phyloP scores from a whole-genome alignment of 1,284 basidiomycete species.

The Porogramme epimiltina region DNA sequence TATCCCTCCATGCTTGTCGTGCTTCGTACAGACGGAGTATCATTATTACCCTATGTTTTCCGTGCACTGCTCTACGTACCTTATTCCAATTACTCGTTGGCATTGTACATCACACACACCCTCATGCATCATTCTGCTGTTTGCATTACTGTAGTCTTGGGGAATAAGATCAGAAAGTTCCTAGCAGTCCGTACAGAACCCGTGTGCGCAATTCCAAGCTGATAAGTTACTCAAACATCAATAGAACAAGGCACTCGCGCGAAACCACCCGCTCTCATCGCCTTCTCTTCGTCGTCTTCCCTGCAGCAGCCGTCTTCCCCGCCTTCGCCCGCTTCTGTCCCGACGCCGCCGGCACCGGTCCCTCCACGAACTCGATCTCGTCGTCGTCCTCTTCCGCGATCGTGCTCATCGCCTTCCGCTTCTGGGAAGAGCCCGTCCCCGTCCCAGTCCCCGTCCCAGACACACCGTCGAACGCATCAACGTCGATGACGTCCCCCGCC shows the following conservation, averaged over 20 bases:
- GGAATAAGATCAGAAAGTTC: not conserved
- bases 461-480: conserved; percentile 30
- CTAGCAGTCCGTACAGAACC: no score
- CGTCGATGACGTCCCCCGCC: conserved; percentile 31
- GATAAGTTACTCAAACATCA: no score
- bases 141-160: not conserved
- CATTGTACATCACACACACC: not conserved
- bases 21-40: not conserved
- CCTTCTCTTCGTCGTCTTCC: conserved; percentile 32
- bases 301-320: conserved; percentile 36
- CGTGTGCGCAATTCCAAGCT: not conserved
- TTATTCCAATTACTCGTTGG: not conserved
- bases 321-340: conserved; percentile 40
- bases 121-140: not conserved
- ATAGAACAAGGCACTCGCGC: no score
- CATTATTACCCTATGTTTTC: not conserved
- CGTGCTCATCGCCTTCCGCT: conserved; percentile 47
- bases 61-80: not conserved
- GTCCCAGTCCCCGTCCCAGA: conserved; percentile 9
- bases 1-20: not conserved
- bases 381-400: conserved; percentile 44
- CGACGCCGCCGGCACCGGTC: conserved; percentile 30
- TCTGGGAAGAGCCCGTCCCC: conserved; percentile 28
- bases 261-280: conserved; percentile 4
- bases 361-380: conserved; percentile 58